Percentiles rank a stretch among this genome's conserved stretches.
Conservation (phyloP, 768 basidiomycete species). For the Daedaleopsis sinensis region DNA sequence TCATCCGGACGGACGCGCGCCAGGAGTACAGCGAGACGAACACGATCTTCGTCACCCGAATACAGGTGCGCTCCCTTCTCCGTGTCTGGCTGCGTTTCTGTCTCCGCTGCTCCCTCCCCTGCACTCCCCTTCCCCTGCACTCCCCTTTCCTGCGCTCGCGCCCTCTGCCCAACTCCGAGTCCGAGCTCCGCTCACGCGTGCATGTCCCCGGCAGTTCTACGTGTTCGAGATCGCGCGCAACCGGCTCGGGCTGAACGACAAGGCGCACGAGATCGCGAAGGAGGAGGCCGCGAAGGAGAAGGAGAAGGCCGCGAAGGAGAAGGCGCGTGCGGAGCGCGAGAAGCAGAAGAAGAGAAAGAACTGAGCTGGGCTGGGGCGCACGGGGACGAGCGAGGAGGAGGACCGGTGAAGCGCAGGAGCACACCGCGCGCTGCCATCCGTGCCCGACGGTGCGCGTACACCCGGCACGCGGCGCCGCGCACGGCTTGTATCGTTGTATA, state of each 20-base stretch:
- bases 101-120: background rate
- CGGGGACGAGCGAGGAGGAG: too few relatives aligned
- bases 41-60: slow-evolving; percentile 86
- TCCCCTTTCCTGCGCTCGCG: background rate
- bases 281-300: slow-evolving; percentile 57
- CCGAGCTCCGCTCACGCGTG: background rate
- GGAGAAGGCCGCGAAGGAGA: slow-evolving; percentile 63
- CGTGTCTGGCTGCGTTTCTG: background rate
- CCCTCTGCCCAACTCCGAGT: background rate
- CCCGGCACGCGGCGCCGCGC: too few relatives aligned
- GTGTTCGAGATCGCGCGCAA: slow-evolving; percentile 96
- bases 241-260: slow-evolving; percentile 86
- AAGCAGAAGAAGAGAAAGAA: slow-evolving; percentile 42
- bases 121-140: background rate
- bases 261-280: slow-evolving; percentile 80
- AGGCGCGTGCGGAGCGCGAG: slow-evolving; percentile 34
- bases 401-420: too few relatives aligned
- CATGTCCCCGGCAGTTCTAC: slow-evolving; percentile 78
- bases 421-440: too few relatives aligned
- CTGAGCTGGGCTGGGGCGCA: background rate
- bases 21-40: slow-evolving; percentile 90
- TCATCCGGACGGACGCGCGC: slow-evolving; percentile 80
- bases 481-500: too few relatives aligned
- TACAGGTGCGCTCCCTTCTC: slow-evolving; percentile 52
- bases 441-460: too few relatives aligned